A percentile compares a stretch with the other conserved stretches of the same genome.
Evolutionary conservation across 2,329 filamentous ascomycete genomes (phyloP).

Genomic region (Aspergillus amoenus): DNA sequence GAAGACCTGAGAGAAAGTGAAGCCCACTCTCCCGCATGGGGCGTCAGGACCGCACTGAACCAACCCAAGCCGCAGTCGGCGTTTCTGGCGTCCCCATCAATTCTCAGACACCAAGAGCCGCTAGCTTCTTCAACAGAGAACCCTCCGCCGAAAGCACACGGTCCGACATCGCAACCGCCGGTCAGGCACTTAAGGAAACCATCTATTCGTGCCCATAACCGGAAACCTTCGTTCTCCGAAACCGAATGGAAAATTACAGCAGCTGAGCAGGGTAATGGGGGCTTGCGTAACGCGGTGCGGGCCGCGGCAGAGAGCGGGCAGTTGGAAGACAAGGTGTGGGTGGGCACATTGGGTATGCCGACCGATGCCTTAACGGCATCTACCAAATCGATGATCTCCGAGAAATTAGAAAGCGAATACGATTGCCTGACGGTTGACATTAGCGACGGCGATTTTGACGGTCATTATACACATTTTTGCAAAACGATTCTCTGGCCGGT

Average conservation of each 20-base stretch:
- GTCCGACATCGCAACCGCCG: slow-evolving; percentile 10
- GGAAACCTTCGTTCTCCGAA: slow-evolving; percentile 67
- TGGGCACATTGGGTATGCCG: slow-evolving; percentile 90
- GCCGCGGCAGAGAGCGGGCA: slow-evolving; percentile 70
- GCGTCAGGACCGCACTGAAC: slow-evolving; percentile 61
- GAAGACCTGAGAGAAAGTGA: slow-evolving; percentile 67
- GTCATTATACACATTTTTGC: slow-evolving; percentile 94
- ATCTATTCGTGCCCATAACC: slow-evolving; percentile 49
- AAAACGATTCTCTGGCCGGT: slow-evolving; percentile 98
- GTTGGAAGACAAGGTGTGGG: slow-evolving; percentile 77
- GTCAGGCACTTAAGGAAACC: slow-evolving; percentile 10
- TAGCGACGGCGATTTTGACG: slow-evolving; percentile 88
- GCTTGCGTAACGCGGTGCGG: slow-evolving; percentile 82
- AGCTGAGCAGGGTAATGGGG: slow-evolving; percentile 89
- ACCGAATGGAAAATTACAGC: slow-evolving; percentile 80
- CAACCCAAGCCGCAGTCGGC: slow-evolving; percentile 76
- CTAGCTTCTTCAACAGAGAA: slow-evolving; percentile 22
- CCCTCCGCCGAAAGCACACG: slow-evolving; percentile 19
- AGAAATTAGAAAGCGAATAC: slow-evolving; percentile 75
- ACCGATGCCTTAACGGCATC: slow-evolving; percentile 77
- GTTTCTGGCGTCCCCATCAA: slow-evolving; percentile 71
- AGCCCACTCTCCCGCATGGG: slow-evolving; percentile 75
- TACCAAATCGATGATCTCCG: slow-evolving; percentile 79
- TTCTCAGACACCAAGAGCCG: slow-evolving; percentile 65
- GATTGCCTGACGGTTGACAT: slow-evolving; percentile 82